A percentile compares a stretch with the other conserved stretches of the same genome.
Evolutionary conservation across 139 green algal genomes (phyloP).

Genomic region (Chlamydomonas schloesseri): DNA sequence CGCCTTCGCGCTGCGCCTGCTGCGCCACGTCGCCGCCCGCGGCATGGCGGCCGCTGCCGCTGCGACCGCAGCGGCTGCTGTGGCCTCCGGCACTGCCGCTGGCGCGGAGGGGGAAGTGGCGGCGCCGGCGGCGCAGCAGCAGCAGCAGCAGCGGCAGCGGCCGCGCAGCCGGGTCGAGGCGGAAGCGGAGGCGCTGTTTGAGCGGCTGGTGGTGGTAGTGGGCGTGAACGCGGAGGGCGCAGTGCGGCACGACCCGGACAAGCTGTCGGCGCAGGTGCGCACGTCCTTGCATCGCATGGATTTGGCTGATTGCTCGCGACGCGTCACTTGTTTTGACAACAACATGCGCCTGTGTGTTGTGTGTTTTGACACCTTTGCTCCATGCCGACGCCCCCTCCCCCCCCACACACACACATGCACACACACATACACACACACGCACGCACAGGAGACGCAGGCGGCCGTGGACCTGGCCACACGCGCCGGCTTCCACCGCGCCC

Average conservation of each 20-base stretch:
- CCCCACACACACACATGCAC: too few species aligned
- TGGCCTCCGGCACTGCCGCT: neutral
- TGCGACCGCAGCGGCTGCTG: neutral
- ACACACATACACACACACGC: too few species aligned
- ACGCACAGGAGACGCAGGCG: conserved; percentile 26
- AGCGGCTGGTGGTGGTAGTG: conserved; percentile 42
- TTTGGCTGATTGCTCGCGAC: too few species aligned
- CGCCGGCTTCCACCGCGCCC: conserved; percentile 27
- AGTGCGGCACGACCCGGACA: neutral
- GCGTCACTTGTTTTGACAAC: too few species aligned
- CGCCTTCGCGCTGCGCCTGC: conserved; percentile 48
- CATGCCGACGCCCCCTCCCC: too few species aligned
- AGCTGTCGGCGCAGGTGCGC: conserved; percentile 30
- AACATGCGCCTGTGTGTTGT: too few species aligned
- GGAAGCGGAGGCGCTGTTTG: conserved; percentile 39
- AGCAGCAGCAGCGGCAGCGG: neutral
- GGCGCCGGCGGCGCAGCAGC: neutral
- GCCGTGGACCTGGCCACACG: conserved; percentile 25
- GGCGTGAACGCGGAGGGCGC: conserved; percentile 42
- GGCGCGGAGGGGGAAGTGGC: neutral
- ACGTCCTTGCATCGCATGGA: too few species aligned
- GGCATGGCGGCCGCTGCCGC: neutral
- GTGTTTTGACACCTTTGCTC: neutral
- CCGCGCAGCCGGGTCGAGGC: neutral
- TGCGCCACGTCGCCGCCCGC: conserved; percentile 43